Evolutionary conservation across 116 monocot species (phyloP), one percentile per base, ranked within the genome.

Genomic region (Dioscorea cayenensis): DNA sequence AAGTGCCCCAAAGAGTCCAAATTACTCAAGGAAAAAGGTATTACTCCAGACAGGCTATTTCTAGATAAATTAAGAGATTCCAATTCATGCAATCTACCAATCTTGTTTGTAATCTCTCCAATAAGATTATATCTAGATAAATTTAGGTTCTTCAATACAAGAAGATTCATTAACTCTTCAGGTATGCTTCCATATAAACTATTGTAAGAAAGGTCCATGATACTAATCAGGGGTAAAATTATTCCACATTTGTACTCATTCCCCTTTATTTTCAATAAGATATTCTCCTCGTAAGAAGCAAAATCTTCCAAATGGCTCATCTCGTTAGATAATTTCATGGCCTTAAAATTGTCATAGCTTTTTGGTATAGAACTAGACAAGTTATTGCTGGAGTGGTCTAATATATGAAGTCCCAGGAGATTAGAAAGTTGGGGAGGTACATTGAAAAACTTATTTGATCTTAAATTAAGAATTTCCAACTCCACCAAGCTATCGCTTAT

Each of bases 1-100:
- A n/a, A n/a, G n/a, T n/a, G n/a, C n/a, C n/a, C n/a, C n/a, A n/a
- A n/a, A n/a, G n/a, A n/a, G n/a, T n/a, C n/a, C n/a, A n/a, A n/a
- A n/a, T n/a, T n/a, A n/a, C n/a, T n/a, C n/a, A n/a, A n/a, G n/a
- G n/a, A n/a, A n/a, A n/a, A n/a, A n/a, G n/a, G n/a, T n/a, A n/a
- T 79, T 13, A 17, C 6, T 17, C 79, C 74, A 29, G 64, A 74
- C 7, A 74, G 64, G 4, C 25, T 22, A 63, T 73, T 79, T 25
- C 29, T 63, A 17, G 79, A 79, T 1, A n/a, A n/a, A n/a, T n/a
- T n/a, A n/a, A n/a, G n/a, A n/a, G n/a, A n/a, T n/a, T n/a, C n/a
- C n/a, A n/a, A 79, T 17, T 63, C 0, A 49, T 14, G 0, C 38
- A 79, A 25, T 29, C 9, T 21, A 20, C 67, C 35, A 37, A 75